Evolutionary conservation across 345 rosid species (phyloP).

Genomic region (Sonneratia alba): DNA sequence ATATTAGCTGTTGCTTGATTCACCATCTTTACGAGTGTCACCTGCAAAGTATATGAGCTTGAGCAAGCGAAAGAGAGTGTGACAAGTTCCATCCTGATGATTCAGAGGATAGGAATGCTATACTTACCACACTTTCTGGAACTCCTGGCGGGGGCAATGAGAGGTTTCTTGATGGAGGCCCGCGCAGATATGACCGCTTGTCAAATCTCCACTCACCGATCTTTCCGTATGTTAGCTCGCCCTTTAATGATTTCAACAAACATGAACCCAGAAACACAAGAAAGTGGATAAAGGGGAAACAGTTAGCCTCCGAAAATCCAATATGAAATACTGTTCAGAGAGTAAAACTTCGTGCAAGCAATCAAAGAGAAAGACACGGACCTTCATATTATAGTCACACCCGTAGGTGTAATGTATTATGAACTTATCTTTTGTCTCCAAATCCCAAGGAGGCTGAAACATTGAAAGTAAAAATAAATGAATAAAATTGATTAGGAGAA

Average conservation of each 20-base stretch:
- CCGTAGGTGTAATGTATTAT: slow-evolving; percentile 94
- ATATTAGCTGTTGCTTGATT: slow-evolving; percentile 17
- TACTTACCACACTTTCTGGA: slow-evolving; percentile 95
- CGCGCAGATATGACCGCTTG: slow-evolving; percentile 77
- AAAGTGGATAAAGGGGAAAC: neutral
- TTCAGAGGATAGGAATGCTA: neutral
- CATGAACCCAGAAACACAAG: neutral
- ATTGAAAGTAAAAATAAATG: slow-evolving; percentile 9
- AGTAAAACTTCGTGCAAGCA: neutral
- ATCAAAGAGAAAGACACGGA: slow-evolving; percentile 13
- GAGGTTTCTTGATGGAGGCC: slow-evolving; percentile 78
- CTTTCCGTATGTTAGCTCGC: slow-evolving; percentile 59
- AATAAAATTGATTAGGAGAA: neutral
- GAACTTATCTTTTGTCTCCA: slow-evolving; percentile 50
- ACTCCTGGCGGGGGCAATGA: slow-evolving; percentile 84
- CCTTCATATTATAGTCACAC: slow-evolving; percentile 88
- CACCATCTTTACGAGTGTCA: slow-evolving; percentile 19
- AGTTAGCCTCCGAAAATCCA: neutral
- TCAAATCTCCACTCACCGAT: slow-evolving; percentile 96
- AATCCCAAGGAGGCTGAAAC: slow-evolving; percentile 95
- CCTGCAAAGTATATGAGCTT: slow-evolving; percentile 4
- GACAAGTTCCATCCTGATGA: neutral
- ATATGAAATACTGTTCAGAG: neutral
- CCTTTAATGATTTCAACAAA: slow-evolving; percentile 29
- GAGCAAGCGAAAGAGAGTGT: neutral